A percentile compares a stretch with the other conserved stretches of the same genome.
phyloP scores from a whole-genome alignment of 163 green algal genomes.

The Volvox carteri region DNA sequence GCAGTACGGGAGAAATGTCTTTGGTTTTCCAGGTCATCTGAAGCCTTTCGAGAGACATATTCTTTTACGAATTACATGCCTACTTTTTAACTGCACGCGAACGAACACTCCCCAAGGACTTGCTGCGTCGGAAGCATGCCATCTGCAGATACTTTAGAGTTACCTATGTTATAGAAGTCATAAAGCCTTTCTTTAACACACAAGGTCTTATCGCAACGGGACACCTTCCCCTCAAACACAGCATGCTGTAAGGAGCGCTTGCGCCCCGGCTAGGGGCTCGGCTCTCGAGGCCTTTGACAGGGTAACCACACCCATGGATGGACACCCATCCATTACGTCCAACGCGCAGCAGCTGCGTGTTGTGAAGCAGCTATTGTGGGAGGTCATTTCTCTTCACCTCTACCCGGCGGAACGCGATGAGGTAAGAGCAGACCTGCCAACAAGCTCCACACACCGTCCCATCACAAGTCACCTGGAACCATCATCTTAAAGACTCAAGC shows the following conservation, averaged over 20 bases:
- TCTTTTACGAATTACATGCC: not conserved
- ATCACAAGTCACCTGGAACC: too few relatives aligned
- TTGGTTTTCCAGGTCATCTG: not conserved
- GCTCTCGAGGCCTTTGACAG: not conserved
- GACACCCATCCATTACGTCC: not conserved
- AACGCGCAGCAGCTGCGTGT: constrained; percentile 59
- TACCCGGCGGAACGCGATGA: constrained; percentile 64
- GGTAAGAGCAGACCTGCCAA: too few relatives aligned
- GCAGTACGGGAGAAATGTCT: not conserved
- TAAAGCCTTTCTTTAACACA: too few relatives aligned
- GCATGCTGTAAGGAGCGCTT: constrained; percentile 28
- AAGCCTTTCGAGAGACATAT: not conserved
- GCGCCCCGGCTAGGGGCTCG: constrained; percentile 14
- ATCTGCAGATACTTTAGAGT: not conserved
- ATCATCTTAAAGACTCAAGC: too few relatives aligned
- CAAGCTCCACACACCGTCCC: too few relatives aligned
- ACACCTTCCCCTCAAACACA: not conserved
- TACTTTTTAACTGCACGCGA: not conserved
- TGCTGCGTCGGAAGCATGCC: constrained; percentile 31
- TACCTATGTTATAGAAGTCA: not conserved
- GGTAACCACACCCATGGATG: constrained; percentile 24
- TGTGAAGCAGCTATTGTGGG: constrained; percentile 61
- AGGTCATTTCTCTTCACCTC: constrained; percentile 53
- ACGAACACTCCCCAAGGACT: constrained; percentile 2
- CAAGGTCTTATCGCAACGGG: too few relatives aligned